Conservation (phyloP, 345 rosid genomes). For the Gossypium arboreum region DNA sequence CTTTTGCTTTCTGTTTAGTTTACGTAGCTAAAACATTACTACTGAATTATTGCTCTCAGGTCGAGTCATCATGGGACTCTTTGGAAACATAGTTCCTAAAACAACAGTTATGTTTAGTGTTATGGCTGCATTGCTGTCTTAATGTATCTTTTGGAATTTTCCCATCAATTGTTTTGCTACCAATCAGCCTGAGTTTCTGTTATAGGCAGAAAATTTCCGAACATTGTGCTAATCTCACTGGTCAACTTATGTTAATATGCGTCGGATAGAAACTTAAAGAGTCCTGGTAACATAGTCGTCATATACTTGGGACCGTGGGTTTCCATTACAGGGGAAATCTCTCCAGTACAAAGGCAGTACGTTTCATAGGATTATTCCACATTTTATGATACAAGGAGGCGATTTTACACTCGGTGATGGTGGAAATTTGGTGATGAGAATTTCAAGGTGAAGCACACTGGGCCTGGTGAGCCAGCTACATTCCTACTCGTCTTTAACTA, state of each 20-base stretch:
- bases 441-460: constrained; percentile 92
- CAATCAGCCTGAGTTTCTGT: constrained; percentile 13
- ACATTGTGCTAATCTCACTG: constrained; percentile 50
- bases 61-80: constrained; percentile 80
- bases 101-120: constrained; percentile 48
- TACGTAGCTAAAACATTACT: background rate
- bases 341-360: constrained; percentile 80
- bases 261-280: no score
- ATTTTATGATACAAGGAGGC: constrained; percentile 93
- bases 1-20: background rate
- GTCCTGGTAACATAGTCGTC: no score
- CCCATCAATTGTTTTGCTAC: background rate
- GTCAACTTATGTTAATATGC: no score
- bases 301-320: background rate
- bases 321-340: constrained; percentile 64
- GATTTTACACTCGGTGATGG: constrained; percentile 94
- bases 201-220: constrained; percentile 84
- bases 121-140: background rate
- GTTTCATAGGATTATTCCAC: constrained; percentile 94
- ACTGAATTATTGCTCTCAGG: constrained; percentile 38
- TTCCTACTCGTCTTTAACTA: background rate
- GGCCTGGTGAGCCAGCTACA: constrained; percentile 53
- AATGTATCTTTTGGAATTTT: background rate
- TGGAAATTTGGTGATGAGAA: constrained; percentile 85
- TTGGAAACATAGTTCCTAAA: constrained; percentile 85